Base-by-base conservation (phyloP, 352 stramenopile genomes). In the Pythium dissimile region DNA sequence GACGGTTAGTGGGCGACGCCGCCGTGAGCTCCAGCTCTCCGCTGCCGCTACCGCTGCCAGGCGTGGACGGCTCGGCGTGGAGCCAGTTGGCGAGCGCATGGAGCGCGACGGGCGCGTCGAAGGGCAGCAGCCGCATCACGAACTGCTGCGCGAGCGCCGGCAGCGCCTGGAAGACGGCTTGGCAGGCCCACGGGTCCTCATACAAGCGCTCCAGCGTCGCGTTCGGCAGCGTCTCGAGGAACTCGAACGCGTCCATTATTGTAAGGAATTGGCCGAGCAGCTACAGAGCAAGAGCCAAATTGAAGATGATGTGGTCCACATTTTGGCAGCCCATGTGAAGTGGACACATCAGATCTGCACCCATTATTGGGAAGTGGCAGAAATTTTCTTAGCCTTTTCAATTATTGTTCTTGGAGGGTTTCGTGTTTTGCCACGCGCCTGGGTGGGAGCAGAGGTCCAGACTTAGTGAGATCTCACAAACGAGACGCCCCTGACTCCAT, bases 241-340 rank as follows among this genome's bases (percentile, higher is more conserved):
- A 94, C 63, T 91, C 82, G 67, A 94, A 94, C 47, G 82, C 84
- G 69, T 94, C 83, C 84, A 94, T 94, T n/a, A n/a, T n/a, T n/a
- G n/a, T n/a, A n/a, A n/a, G n/a, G n/a, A n/a, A n/a, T n/a, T n/a
- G n/a, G n/a, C n/a, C n/a, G n/a, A n/a, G n/a, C n/a, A n/a, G n/a
- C n/a, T n/a, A n/a, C n/a, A n/a, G n/a, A n/a, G n/a, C n/a, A n/a
- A n/a, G n/a, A n/a, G n/a, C n/a, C n/a, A n/a, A n/a, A n/a, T n/a
- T n/a, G n/a, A n/a, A n/a, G n/a, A n/a, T n/a, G n/a, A n/a, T n/a
- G n/a, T n/a, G n/a, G n/a, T n/a, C n/a, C n/a, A n/a, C n/a, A n/a
- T n/a, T n/a, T n/a, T n/a, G n/a, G n/a, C n/a, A n/a, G n/a, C n/a
- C n/a, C n/a, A n/a, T n/a, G n/a, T n/a, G n/a, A n/a, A n/a, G n/a